Evolutionary conservation across 2,329 filamentous ascomycete genomes (phyloP), one percentile per base, ranked within the genome.

Genomic region (Lasiodiplodia gonubiensis): DNA sequence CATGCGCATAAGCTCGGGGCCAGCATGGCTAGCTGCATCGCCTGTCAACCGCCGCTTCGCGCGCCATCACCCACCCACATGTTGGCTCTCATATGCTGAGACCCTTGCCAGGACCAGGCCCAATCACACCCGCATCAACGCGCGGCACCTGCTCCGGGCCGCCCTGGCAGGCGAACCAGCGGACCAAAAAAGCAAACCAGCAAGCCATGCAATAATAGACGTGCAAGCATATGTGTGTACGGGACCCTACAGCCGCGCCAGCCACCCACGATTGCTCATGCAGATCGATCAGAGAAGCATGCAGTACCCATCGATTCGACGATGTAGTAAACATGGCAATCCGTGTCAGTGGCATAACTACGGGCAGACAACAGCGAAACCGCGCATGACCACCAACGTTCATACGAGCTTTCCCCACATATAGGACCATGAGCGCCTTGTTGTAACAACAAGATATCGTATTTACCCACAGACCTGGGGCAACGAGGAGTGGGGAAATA

Each of bases 1-100:
- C 59, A 63, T 51, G 59, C 46, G 59, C 59, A 51, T 63, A 63
- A 63, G 59, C 59, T 63, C 59, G 46, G 51, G 27, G 25, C 59
- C 59, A 51, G 35, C 59, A 37, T 25, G 46, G 46, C 46, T 63
- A 63, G 59, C 46, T 63, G 59, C 59, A 37, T 63, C 30, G 14
- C 33, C 59, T 11, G 18, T 33, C 42, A 23, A 46, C 16, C 35
- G 37, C 25, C 39, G 39, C 57, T 61, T 42, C 57, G 10, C 57
- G 57, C 57, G 39, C 57, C 57, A 48, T 60, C 35, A 14, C n/a
- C 42, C 25, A 8, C 16, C 16, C 16, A 16, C 51, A 33, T 33
- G 30, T 10, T 33, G 30, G 30, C 30, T 33, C 7, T 61, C 42
- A 51, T 51, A 30, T 23, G 59, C 23, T 33, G 18, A 21, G 12